Conservation (phyloP, 1,284 basidiomycete genomes). For the Polyporus tsugae region DNA sequence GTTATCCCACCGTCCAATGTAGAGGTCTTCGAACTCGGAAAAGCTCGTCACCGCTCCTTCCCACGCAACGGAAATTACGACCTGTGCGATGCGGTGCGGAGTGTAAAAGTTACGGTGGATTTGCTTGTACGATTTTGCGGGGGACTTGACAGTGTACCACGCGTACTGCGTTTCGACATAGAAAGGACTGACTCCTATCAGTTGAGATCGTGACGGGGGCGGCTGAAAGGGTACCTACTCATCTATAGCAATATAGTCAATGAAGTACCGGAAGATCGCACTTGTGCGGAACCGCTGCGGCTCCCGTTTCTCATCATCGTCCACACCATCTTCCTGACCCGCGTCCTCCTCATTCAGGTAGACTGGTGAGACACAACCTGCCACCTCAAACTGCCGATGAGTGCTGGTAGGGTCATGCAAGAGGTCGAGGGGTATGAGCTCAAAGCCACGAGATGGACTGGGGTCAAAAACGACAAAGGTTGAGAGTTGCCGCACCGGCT, state of each 20-base stretch:
- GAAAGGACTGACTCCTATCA: constrained; percentile 53
- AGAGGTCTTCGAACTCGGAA: constrained; percentile 24
- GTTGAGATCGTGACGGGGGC: constrained; percentile 1
- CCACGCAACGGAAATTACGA: constrained; percentile 41
- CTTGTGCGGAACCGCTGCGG: constrained; percentile 46
- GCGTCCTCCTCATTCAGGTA: constrained; percentile 52
- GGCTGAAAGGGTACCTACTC: constrained; percentile 44
- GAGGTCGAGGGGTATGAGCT: constrained; percentile 43
- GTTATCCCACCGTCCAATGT: constrained; percentile 27
- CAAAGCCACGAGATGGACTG: constrained; percentile 15
- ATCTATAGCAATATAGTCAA: constrained; percentile 47
- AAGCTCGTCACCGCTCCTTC: constrained; percentile 24
- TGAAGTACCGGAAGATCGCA: constrained; percentile 43
- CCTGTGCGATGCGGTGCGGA: constrained; percentile 57
- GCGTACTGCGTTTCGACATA: constrained; percentile 67
- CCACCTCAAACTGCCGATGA: constrained; percentile 42
- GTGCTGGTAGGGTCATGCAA: constrained; percentile 33
- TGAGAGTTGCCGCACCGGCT: constrained; percentile 10
- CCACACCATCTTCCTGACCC: constrained; percentile 50
- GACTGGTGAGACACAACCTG: constrained; percentile 46
- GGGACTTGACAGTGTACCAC: constrained; percentile 63
- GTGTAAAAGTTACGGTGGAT: constrained; percentile 58
- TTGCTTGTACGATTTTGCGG: constrained; percentile 53
- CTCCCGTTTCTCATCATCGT: constrained; percentile 37
- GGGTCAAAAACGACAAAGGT: constrained; percentile 12